Conservation (phyloP, 2,329 filamentous ascomycete species). For the Chaetomium globosum region DNA sequence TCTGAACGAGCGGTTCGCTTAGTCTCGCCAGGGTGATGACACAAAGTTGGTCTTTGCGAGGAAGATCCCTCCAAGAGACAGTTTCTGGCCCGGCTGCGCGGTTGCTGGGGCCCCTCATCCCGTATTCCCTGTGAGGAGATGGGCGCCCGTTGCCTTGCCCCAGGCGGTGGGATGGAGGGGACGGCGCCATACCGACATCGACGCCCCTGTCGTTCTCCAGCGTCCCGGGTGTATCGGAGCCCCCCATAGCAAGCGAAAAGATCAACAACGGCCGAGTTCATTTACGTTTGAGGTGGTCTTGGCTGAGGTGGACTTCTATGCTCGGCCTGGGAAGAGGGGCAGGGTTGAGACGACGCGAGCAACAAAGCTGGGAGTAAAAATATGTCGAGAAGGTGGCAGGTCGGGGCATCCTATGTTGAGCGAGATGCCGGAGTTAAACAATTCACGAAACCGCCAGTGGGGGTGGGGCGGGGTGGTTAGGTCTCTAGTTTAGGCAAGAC, state of each 20-base stretch:
- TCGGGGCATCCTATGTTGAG: no score
- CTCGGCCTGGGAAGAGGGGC: no score
- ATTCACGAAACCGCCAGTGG: no score
- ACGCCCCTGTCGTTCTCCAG: background rate
- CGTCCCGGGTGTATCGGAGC: background rate
- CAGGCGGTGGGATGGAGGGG: background rate
- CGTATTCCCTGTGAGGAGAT: background rate
- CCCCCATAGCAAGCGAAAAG: background rate
- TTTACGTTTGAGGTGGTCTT: background rate
- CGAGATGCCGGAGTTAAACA: no score
- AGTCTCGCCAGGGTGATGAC: constrained; percentile 78
- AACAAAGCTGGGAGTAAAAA: background rate
- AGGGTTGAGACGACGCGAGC: background rate
- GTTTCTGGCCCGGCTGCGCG: constrained; percentile 34
- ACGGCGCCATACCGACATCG: background rate
- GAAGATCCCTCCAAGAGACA: constrained; percentile 72
- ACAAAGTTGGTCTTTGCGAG: constrained; percentile 74
- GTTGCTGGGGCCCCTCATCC: background rate
- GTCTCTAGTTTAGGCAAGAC: no score
- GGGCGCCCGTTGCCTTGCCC: background rate
- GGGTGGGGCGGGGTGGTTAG: no score
- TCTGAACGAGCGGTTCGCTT: constrained; percentile 51
- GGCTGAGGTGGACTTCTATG: background rate
- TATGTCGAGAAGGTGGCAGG: no score
- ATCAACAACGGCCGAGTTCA: background rate